Base-by-base conservation (phyloP, 2,329 filamentous ascomycete genomes). In the Microsporum ferrugineum region DNA sequence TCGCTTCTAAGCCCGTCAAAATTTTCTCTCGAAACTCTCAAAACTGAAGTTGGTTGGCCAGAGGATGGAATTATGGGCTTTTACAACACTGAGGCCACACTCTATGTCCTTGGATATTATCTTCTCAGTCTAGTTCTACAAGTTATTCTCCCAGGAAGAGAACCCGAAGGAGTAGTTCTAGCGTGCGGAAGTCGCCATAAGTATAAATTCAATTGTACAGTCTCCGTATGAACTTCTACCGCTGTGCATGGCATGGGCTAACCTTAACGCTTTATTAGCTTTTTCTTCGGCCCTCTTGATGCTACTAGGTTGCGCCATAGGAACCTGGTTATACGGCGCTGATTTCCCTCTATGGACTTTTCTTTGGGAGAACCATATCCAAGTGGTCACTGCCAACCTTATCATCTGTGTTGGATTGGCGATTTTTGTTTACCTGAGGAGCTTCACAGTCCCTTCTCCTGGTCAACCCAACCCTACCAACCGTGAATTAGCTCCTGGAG, bases 261-360 rank as follows among this genome's bases (percentile, higher is more conserved):
- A 63, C 65, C 64, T 57, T 68, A 53, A 31, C 12, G 7, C 5
- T 2, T 6, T 2, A 49, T 36, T 66, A 92, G 89, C 89, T 10
- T 87, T 94, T 73, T 78, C 79, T 65, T 91, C 89, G n/a, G 86
- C 86, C 63, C 74, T 90, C 60, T 80, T 88, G 64, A 91, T 87
- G 58, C 78, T 95, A 51, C 79, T 81, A 17, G 78, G 87, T 4
- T 82, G 86, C 59, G 84, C 84, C 41, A 86, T 85, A 6, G 91
- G 91, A 56, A 96, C 91, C 2, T 74, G 85, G 47, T 75, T 85
- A 2, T 83, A 92, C 67, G 92, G 92, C 61, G 84, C 89, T 60
- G 82, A 92, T 17, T 96, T 95, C 69, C 82, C 84, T 7, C 82
- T 96, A 60, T 99, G 92, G 92, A 89, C 87, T 31, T 97, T 91